phyloP scores from a whole-genome alignment of 768 basidiomycete genomes.

The Kwoniella pini region DNA sequence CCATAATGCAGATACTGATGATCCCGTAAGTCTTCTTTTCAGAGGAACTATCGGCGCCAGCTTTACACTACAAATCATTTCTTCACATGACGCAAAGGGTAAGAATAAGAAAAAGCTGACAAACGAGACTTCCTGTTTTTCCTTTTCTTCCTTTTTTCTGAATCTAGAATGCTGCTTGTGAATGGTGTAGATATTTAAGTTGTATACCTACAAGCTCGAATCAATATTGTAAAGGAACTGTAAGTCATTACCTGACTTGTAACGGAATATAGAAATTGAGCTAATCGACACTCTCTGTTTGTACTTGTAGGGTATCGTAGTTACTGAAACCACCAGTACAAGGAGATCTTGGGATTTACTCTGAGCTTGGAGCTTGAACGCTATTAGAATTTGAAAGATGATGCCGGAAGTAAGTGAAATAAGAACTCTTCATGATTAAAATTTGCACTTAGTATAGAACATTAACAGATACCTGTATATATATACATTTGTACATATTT shows the following conservation, averaged over 20 bases:
- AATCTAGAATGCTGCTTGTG: conserved; percentile 71
- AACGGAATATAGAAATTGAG: too few species aligned
- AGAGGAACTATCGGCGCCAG: background rate
- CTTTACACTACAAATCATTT: background rate
- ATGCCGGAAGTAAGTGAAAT: too few species aligned
- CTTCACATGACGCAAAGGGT: too few species aligned
- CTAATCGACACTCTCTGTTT: too few species aligned
- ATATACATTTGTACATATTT: too few species aligned
- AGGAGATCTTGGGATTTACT: conserved; percentile 28
- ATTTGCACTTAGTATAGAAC: too few species aligned
- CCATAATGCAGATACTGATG: conserved; percentile 34
- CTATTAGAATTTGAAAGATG: too few species aligned
- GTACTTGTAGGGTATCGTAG: conserved; percentile 26
- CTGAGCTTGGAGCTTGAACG: conserved; percentile 1
- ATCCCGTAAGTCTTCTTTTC: conserved; percentile 26
- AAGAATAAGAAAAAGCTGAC: too few species aligned
- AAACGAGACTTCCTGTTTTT: too few species aligned
- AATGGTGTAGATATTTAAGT: conserved; percentile 82
- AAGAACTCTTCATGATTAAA: too few species aligned
- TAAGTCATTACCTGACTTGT: conserved; percentile 29
- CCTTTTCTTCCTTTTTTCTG: too few species aligned
- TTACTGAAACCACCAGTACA: conserved; percentile 19
- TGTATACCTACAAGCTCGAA: conserved; percentile 73
- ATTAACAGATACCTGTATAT: too few species aligned
- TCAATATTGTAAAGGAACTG: conserved; percentile 55